Conservation (phyloP, 2,329 filamentous ascomycete genomes). For the Alternaria novae-zelandiae region DNA sequence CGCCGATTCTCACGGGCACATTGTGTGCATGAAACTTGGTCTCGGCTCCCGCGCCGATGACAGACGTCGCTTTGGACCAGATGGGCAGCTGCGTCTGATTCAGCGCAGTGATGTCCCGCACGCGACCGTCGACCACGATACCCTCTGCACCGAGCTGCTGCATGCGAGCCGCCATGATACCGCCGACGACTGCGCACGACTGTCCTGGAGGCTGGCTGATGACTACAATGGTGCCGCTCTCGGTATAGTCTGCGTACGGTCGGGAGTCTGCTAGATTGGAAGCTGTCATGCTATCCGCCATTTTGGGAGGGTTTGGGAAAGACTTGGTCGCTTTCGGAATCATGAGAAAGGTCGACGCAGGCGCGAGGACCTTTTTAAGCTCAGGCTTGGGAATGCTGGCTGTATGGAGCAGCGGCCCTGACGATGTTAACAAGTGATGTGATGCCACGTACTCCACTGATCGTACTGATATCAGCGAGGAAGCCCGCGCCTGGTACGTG, state of each 20-base stretch:
- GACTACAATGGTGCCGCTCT: slow-evolving; percentile 67
- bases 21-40: slow-evolving; percentile 63
- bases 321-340: slow-evolving; percentile 61
- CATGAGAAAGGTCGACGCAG: slow-evolving; percentile 69
- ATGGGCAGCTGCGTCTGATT: slow-evolving; percentile 63
- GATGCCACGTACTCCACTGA: slow-evolving; percentile 29
- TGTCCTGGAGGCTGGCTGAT: slow-evolving; percentile 70
- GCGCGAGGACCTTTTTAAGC: slow-evolving; percentile 53
- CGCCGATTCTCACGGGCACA: slow-evolving; percentile 48
- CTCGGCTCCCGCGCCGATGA: slow-evolving; percentile 64
- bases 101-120: slow-evolving; percentile 70
- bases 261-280: slow-evolving; percentile 45
- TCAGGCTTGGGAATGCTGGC: slow-evolving; percentile 21
- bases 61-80: slow-evolving; percentile 64
- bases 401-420: slow-evolving; percentile 38
- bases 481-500: slow-evolving; percentile 71
- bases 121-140: slow-evolving; percentile 71
- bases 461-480: slow-evolving; percentile 66
- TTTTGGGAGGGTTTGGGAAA: slow-evolving; percentile 40
- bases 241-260: slow-evolving; percentile 73
- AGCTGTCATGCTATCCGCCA: slow-evolving; percentile 39
- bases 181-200: slow-evolving; percentile 75
- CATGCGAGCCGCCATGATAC: slow-evolving; percentile 76
- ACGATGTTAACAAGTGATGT: neutral
- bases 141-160: slow-evolving; percentile 65